phyloP scores from a whole-genome alignment of 257 asterid species.

The Sherardia arvensis region DNA sequence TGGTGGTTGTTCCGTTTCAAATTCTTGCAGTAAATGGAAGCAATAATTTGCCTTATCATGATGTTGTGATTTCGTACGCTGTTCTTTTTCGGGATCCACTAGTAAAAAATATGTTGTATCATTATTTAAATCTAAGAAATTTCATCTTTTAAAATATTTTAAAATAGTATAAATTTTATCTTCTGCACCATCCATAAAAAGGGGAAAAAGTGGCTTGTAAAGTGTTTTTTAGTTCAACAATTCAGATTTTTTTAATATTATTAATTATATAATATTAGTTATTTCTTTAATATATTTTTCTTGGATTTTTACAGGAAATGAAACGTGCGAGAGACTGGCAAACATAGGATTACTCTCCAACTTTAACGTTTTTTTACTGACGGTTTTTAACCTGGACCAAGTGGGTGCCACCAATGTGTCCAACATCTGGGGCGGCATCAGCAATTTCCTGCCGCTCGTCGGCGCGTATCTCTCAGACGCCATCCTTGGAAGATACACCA shows the following conservation, averaged over 20 bases:
- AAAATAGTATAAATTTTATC: no score
- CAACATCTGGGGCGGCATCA: slow-evolving; percentile 45
- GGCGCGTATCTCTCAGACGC: slow-evolving; percentile 72
- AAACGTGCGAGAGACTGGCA: slow-evolving; percentile 77
- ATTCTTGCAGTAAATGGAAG: background rate
- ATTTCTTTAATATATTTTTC: background rate
- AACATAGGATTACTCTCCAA: slow-evolving; percentile 50
- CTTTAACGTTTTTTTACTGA: slow-evolving; percentile 57
- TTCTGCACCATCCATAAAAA: background rate
- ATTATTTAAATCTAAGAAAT: no score
- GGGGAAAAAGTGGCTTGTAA: no score
- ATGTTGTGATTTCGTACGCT: background rate
- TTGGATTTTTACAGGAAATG: slow-evolving; percentile 45
- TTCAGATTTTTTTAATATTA: no score
- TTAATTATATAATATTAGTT: no score
- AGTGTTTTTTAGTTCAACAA: background rate
- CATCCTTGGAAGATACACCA: slow-evolving; percentile 50
- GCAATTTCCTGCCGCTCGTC: slow-evolving; percentile 49
- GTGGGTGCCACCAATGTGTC: slow-evolving; percentile 64
- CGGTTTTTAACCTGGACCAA: slow-evolving; percentile 63
- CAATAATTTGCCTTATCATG: no score
- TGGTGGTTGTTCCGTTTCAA: background rate
- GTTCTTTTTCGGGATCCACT: background rate
- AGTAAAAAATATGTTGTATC: no score
- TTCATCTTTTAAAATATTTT: no score